phyloP scores from a whole-genome alignment of 805 yeast species.

The Starmerella kuoi region DNA sequence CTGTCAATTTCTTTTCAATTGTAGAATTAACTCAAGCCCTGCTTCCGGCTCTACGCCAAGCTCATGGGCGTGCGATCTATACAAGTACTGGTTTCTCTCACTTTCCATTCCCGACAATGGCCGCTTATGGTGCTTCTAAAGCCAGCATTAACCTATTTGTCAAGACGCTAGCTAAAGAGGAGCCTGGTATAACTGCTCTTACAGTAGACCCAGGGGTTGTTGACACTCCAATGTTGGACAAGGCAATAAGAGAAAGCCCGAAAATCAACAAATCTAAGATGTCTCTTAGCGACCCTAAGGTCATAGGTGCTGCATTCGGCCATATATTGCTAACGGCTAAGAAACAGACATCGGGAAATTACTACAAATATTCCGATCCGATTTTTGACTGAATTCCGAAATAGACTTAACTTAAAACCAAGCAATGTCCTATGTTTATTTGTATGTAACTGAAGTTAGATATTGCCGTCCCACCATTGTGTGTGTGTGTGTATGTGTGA shows the following conservation, averaged over 20 bases:
- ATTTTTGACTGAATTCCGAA: background rate
- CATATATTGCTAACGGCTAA: slow-evolving; percentile 56
- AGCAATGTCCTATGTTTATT: too few relatives aligned
- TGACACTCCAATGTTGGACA: slow-evolving; percentile 67
- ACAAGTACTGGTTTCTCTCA: slow-evolving; percentile 85
- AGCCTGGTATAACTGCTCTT: slow-evolving; percentile 42
- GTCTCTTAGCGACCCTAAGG: slow-evolving; percentile 51
- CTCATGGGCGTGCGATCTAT: slow-evolving; percentile 53
- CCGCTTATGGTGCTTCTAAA: slow-evolving; percentile 82
- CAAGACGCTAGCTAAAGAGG: slow-evolving; percentile 56
- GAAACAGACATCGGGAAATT: slow-evolving; percentile 49
- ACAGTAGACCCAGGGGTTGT: slow-evolving; percentile 93
- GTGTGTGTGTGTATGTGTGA: too few relatives aligned
- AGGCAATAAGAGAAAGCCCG: slow-evolving; percentile 50
- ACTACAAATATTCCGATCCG: background rate
- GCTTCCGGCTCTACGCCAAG: slow-evolving; percentile 41
- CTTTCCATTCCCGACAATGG: slow-evolving; percentile 60
- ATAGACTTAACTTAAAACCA: too few relatives aligned
- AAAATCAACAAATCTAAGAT: slow-evolving; percentile 47
- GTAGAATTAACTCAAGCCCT: slow-evolving; percentile 41
- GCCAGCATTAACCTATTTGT: slow-evolving; percentile 81
- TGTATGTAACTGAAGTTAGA: too few relatives aligned
- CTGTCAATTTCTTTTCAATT: slow-evolving; percentile 67
- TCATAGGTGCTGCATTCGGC: slow-evolving; percentile 62
- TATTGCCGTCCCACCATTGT: too few relatives aligned